A percentile compares a stretch with the other conserved stretches of the same genome.
phyloP scores from a whole-genome alignment of 176 grass and related monocot species.

The Bonia amplexicaulis region DNA sequence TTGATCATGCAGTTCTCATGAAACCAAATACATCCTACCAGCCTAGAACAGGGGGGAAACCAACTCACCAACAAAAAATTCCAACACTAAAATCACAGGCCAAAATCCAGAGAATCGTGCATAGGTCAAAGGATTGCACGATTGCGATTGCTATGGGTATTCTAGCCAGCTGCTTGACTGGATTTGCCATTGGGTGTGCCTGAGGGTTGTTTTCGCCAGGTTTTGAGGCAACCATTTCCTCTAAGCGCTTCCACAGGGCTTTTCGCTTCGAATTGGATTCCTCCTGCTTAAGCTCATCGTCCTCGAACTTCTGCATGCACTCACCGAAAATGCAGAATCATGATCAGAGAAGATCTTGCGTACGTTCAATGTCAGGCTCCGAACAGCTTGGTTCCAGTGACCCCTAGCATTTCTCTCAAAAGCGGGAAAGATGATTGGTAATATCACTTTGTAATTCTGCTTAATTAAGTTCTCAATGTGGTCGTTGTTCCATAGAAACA shows the following conservation, averaged over 20 bases:
- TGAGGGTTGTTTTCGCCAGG: conserved; percentile 10
- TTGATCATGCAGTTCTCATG: conserved; percentile 39
- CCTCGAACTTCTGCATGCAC: conserved; percentile 66
- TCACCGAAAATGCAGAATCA: conserved; percentile 64
- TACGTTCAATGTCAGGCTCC: conserved; percentile 78
- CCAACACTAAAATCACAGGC: conserved; percentile 45
- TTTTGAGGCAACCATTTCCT: conserved; percentile 64
- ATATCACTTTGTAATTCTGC: conserved; percentile 85
- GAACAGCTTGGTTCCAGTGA: conserved; percentile 96
- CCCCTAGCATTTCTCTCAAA: conserved; percentile 67
- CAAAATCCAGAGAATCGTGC: conserved; percentile 24
- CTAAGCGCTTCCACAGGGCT: conserved; percentile 63
- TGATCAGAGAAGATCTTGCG: conserved; percentile 92
- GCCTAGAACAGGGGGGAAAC: conserved; percentile 36
- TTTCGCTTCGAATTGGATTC: conserved; percentile 62
- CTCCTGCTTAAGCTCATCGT: conserved; percentile 64
- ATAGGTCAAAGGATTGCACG: conserved; percentile 23
- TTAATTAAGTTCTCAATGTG: conserved; percentile 91
- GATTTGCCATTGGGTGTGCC: conserved; percentile 39
- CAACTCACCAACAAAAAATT: conserved; percentile 36
- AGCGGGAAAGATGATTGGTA: conserved; percentile 92
- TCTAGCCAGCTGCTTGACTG: conserved; percentile 40
- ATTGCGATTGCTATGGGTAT: neutral
- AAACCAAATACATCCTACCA: conserved; percentile 41
- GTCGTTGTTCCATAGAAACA: conserved; percentile 99